Base-by-base conservation (phyloP, 2,329 filamentous ascomycete species). In the Fusarium armeniacum region DNA sequence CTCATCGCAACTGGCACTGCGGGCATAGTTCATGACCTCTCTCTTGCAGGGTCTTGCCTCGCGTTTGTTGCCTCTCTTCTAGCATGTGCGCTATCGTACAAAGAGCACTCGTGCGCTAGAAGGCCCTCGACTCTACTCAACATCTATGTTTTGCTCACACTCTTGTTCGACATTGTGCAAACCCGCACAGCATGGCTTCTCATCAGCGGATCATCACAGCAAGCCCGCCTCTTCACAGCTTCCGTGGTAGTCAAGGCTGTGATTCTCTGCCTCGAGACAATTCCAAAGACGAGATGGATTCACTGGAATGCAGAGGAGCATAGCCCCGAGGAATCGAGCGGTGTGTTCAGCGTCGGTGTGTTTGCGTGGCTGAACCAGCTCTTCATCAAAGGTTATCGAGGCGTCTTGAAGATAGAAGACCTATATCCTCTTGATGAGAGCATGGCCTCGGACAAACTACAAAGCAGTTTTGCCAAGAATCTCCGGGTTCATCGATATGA, bases 141-240 rank as follows among this genome's bases (percentile, higher is more conserved):
- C 18, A 63, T 72, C 13, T 86, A 82, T 51, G 63, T 86, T 5
- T 65, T 81, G 12, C 38, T 84, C 5, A 82, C 81, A 2, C 66
- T 83, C 0, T 69, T 86, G 2, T 77, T 85, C 26, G 85, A 86
- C 38, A 70, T 79, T 4, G 78, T 78, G 0, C 81, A 82, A 60
- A 74, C 76, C 0, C 77, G 85, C 11, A 85, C 83, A 0, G 63
- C 82, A 4, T 85, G 81, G 77, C 75, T 85, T 33, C 63, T 74
- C 45, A 71, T 70, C 50, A 35, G 45, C 11, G 44, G 44, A 70
- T 46, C 9, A 6, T 49, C 58, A 8, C 53, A 65, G 0, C 65
- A 74, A 5, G 73, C 78, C 1, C 73, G 76, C 4, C 59, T 83
- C 1, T 80, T 82, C 26, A 81, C 78, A 3, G 72, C 76, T 0